Evolutionary conservation across 2,329 filamentous ascomycete species (phyloP), one percentile per base, ranked within the genome.

Genomic region (Sarocladium kiliense): DNA sequence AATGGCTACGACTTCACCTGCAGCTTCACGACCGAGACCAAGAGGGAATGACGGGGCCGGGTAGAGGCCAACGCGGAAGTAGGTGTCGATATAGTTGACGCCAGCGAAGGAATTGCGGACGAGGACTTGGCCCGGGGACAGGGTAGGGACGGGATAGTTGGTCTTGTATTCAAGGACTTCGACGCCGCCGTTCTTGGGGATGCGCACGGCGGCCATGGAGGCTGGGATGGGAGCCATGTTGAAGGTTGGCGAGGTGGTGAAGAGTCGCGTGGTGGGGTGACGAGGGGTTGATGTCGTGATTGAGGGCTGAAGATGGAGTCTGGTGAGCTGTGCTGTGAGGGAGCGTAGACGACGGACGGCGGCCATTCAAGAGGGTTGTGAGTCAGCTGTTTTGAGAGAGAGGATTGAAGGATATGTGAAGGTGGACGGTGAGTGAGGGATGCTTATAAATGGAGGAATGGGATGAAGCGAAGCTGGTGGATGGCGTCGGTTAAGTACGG

Each of bases 61-160:
- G 77, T 96, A 96, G 53, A 96, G 81, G 11, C 92, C 92, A 12
- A 81, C 84, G 68, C 92, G 90, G 80, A 92, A 95, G 74, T 96
- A 96, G 37, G 76, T 96, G 71, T 96, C 92, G 65, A 96, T 95
- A 73, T 82, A 96, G 73, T 96, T 96, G 58, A 96, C 76, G 57
- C 91, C 92, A 50, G 87, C 78, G 67, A 82, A 88, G 60, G 86
- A 82, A 71, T 96, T 96, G 71, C 87, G 88, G 57, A 96, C 82
- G 3, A 96, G 80, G 21, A 96, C 71, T 61, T 96, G 79, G 57
- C 84, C 86, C n/a, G 86, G 81, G 34, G 81, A 75, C 2, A 80
- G 81, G 51, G 77, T 73, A 0, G 91, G 89, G 1, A 96, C 82
- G 18, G 69, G 85, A 3, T 91, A 68, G 65, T 90, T 82, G 6